A percentile compares a stretch with the other conserved stretches of the same genome.
phyloP scores from a whole-genome alignment of 306 rosid genomes.

The Vigna nakashimae region DNA sequence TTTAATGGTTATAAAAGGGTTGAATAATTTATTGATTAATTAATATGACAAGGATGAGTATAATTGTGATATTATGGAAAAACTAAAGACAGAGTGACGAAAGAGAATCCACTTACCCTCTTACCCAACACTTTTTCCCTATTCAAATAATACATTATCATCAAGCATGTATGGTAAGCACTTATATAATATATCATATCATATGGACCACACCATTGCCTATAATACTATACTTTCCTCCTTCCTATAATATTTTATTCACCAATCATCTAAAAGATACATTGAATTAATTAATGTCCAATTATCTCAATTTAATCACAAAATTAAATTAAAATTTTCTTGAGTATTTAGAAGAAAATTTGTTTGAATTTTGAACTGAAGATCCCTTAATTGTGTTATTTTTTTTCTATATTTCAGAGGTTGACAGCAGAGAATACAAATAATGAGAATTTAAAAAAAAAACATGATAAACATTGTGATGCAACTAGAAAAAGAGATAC shows the following conservation, averaged over 20 bases:
- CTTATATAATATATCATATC: background rate
- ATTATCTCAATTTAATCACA: too few relatives aligned
- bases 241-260: background rate
- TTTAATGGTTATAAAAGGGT: too few relatives aligned
- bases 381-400: too few relatives aligned
- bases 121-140: background rate
- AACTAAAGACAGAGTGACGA: background rate
- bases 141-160: background rate
- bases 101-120: slow-evolving; percentile 1
- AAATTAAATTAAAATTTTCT: too few relatives aligned
- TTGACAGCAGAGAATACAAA: too few relatives aligned
- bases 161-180: background rate
- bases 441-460: too few relatives aligned
- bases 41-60: background rate
- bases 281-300: too few relatives aligned
- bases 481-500: too few relatives aligned
- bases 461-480: too few relatives aligned
- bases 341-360: too few relatives aligned
- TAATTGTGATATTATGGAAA: background rate
- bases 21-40: background rate
- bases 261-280: background rate
- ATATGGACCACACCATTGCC: background rate
- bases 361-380: too few relatives aligned
- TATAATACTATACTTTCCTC: background rate
- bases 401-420: too few relatives aligned